phyloP scores from a whole-genome alignment of 352 stramenopile genomes.

The Pythium monospermum region DNA sequence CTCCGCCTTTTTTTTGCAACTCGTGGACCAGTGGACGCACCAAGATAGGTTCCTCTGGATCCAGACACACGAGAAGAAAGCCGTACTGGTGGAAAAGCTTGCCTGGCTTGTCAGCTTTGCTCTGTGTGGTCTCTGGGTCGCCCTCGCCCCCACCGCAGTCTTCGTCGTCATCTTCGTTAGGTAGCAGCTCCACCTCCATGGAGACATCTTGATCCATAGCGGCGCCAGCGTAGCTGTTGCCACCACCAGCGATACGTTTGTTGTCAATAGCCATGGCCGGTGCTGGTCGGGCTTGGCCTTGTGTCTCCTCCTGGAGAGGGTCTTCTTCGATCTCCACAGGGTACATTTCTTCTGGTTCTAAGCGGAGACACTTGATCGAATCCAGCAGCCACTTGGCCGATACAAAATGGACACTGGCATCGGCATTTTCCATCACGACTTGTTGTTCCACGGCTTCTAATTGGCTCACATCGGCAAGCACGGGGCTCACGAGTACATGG shows the following conservation, averaged over 20 bases:
- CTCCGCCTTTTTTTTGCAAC: constrained; percentile 26
- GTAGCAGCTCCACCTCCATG: too few relatives aligned
- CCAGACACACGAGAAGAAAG: constrained; percentile 54
- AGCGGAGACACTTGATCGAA: constrained; percentile 36
- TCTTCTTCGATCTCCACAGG: constrained; percentile 50
- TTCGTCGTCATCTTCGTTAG: background rate
- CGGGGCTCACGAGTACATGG: constrained; percentile 61
- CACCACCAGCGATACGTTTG: too few relatives aligned
- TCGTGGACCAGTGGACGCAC: constrained; percentile 36
- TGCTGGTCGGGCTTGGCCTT: too few relatives aligned
- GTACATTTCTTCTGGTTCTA: constrained; percentile 62
- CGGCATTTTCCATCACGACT: constrained; percentile 25
- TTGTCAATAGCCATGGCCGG: background rate
- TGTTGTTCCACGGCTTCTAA: constrained; percentile 29
- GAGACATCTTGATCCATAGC: background rate
- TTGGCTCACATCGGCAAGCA: constrained; percentile 28
- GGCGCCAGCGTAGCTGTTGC: too few relatives aligned
- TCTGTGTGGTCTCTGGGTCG: background rate
- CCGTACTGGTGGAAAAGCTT: constrained; percentile 41
- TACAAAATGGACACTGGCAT: constrained; percentile 39
- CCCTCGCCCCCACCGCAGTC: background rate
- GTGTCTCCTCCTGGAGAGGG: too few relatives aligned
- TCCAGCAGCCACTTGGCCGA: constrained; percentile 68
- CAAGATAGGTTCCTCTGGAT: constrained; percentile 39
- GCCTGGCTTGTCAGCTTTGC: background rate